Conservation (phyloP, 345 rosid genomes). For the Boechera stricta region DNA sequence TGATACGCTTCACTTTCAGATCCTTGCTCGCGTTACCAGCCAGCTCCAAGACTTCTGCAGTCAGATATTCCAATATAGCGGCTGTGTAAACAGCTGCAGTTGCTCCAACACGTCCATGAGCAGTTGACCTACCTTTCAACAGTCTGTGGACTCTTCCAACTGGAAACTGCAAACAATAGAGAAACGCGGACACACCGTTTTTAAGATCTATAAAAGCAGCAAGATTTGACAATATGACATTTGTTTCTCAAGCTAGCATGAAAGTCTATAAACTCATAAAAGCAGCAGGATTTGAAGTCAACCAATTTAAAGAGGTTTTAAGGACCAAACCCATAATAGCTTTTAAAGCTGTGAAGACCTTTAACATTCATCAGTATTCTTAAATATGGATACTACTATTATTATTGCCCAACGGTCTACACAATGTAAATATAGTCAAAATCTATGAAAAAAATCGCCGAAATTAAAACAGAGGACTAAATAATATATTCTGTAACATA, state of each 20-base stretch:
- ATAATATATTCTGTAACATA: not conserved
- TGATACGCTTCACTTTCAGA: slow-evolving; percentile 72
- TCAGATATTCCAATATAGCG: slow-evolving; percentile 69
- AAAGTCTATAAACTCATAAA: not conserved
- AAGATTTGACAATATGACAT: not conserved
- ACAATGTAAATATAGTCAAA: slow-evolving; percentile 20
- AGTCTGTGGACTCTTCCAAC: slow-evolving; percentile 75
- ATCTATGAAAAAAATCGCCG: not conserved
- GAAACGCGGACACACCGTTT: not conserved
- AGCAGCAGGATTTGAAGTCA: not conserved
- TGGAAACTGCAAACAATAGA: slow-evolving; percentile 58
- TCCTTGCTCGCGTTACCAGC: slow-evolving; percentile 83
- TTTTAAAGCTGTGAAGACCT: not conserved
- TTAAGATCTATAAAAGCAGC: not conserved
- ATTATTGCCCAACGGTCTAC: not conserved
- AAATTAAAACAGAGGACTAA: slow-evolving; percentile 7
- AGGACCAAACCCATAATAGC: not conserved
- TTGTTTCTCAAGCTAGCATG: not conserved
- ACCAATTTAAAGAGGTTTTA: not conserved
- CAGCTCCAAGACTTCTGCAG: slow-evolving; percentile 71
- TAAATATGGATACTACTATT: slow-evolving; percentile 4
- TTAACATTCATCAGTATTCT: not conserved
- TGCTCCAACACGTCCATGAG: slow-evolving; percentile 77
- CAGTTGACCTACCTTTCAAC: slow-evolving; percentile 65
- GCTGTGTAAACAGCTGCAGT: slow-evolving; percentile 78